phyloP scores from a whole-genome alignment of 108 stramenopile species.

The Pseudonitzschia pungens region DNA sequence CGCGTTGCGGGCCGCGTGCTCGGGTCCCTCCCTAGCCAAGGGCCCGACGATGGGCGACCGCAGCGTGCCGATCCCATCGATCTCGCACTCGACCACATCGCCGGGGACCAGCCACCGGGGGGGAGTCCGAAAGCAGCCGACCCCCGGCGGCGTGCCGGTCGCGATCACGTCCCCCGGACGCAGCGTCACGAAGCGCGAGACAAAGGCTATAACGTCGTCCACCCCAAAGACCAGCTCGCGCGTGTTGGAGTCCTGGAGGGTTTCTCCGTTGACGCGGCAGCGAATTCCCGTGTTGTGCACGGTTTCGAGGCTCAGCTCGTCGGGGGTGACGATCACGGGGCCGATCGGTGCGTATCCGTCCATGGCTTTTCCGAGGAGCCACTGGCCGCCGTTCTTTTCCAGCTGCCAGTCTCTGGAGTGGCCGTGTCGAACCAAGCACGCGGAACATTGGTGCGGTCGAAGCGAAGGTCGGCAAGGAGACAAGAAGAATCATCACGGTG shows the following conservation, averaged over 20 bases:
- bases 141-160: constrained; percentile 70
- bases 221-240: constrained; percentile 48
- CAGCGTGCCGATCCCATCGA: constrained; percentile 59
- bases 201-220: constrained; percentile 43
- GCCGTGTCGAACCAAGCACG: not conserved
- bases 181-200: constrained; percentile 63
- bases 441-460: not conserved
- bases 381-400: constrained; percentile 67
- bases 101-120: constrained; percentile 56
- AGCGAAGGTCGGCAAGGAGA: not conserved
- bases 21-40: constrained; percentile 1
- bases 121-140: constrained; percentile 66
- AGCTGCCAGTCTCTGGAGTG: constrained; percentile 57
- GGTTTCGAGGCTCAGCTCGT: constrained; percentile 46
- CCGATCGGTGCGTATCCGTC: constrained; percentile 65
- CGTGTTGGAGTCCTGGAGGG: constrained; percentile 54
- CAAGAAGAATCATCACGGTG: no score
- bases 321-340: constrained; percentile 54
- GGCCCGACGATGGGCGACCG: constrained; percentile 42
- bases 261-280: constrained; percentile 46
- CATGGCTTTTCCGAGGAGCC: constrained; percentile 58
- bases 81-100: constrained; percentile 64
- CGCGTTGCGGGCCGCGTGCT: not conserved
- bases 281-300: constrained; percentile 48
- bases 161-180: constrained; percentile 63